Evolutionary conservation across 257 asterid species (phyloP).

Genomic region (Capsicum baccatum): DNA sequence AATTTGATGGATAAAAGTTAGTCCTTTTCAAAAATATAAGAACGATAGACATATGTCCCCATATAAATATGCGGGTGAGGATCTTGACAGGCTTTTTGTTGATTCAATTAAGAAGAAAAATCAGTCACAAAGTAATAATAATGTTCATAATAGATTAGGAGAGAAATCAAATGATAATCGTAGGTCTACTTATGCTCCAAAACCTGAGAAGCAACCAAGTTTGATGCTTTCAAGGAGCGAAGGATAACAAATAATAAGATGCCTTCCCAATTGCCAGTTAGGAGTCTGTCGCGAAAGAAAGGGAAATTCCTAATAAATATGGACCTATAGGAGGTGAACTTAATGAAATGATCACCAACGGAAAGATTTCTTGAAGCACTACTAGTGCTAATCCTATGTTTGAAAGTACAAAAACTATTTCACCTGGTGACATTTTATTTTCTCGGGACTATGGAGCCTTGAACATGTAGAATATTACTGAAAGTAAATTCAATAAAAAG

Average conservation of each 20-base stretch:
- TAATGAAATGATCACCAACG: constrained; percentile 68
- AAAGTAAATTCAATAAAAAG: constrained; percentile 37
- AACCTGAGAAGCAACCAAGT: constrained; percentile 36
- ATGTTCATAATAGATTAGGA: constrained; percentile 37
- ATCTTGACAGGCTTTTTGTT: neutral
- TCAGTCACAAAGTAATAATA: constrained; percentile 29
- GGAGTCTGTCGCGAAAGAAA: constrained; percentile 38
- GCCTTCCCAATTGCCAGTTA: constrained; percentile 33
- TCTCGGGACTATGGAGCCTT: constrained; percentile 46
- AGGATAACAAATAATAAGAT: constrained; percentile 39
- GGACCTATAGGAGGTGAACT: constrained; percentile 64
- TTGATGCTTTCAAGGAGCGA: constrained; percentile 36
- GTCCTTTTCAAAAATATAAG: constrained; percentile 49
- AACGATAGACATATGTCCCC: constrained; percentile 52
- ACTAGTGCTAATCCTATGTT: constrained; percentile 34
- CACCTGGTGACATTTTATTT: constrained; percentile 75
- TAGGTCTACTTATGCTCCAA: constrained; percentile 62
- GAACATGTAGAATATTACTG: constrained; percentile 36
- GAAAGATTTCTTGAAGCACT: constrained; percentile 46
- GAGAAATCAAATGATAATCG: constrained; percentile 41
- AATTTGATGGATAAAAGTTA: constrained; percentile 20
- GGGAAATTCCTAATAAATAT: constrained; percentile 36
- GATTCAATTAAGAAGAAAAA: constrained; percentile 24
- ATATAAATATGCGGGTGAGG: constrained; percentile 36
- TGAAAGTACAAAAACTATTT: constrained; percentile 64